A percentile compares a stretch with the other conserved stretches of the same genome.
These are phyloP conservation scores for Dipodascopsis tothii DNA, from an alignment of 805 yeast genomes.

Conservation along the genomic window DNA sequence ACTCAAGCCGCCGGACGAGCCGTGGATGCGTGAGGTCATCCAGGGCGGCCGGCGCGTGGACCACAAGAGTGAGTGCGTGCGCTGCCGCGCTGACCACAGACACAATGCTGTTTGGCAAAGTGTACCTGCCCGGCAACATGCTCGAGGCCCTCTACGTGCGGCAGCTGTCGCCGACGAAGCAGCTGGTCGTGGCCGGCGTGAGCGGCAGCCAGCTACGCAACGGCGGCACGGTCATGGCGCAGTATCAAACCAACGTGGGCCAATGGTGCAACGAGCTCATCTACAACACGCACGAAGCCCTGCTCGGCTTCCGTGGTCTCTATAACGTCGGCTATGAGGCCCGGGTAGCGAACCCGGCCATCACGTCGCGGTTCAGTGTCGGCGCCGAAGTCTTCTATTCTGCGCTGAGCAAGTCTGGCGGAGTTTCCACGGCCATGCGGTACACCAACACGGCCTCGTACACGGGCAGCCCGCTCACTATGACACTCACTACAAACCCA, in stretches of 20 bases:
- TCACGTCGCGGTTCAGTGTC: slow-evolving; percentile 50
- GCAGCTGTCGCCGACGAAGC: slow-evolving; percentile 51
- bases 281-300: slow-evolving; percentile 74
- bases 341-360: slow-evolving; percentile 2
- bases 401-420: slow-evolving; percentile 75
- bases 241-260: slow-evolving; percentile 60
- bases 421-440: slow-evolving; percentile 73
- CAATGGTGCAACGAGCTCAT: slow-evolving; percentile 63
- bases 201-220: slow-evolving; percentile 53
- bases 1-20: slow-evolving; percentile 26
- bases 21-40: slow-evolving; percentile 27
- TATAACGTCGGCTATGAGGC: slow-evolving; percentile 50
- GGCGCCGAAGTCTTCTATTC: slow-evolving; percentile 92
- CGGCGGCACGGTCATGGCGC: slow-evolving; percentile 55
- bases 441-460: slow-evolving; percentile 79
- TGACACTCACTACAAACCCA: slow-evolving; percentile 83
- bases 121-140: slow-evolving; percentile 80
- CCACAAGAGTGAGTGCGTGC: slow-evolving; percentile 10
- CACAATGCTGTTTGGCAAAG: slow-evolving; percentile 67
- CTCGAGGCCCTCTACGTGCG: slow-evolving; percentile 81
- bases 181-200: slow-evolving; percentile 64
- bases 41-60: slow-evolving; percentile 27
- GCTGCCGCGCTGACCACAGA: slow-evolving; percentile 11
- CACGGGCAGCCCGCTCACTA: slow-evolving; percentile 81
- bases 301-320: slow-evolving; percentile 72